Percentiles rank a stretch among this genome's conserved stretches.
These are phyloP conservation scores for Eragrostis nindensis DNA, from an alignment of 176 grass and related monocot species.

Conservation along the genomic window DNA sequence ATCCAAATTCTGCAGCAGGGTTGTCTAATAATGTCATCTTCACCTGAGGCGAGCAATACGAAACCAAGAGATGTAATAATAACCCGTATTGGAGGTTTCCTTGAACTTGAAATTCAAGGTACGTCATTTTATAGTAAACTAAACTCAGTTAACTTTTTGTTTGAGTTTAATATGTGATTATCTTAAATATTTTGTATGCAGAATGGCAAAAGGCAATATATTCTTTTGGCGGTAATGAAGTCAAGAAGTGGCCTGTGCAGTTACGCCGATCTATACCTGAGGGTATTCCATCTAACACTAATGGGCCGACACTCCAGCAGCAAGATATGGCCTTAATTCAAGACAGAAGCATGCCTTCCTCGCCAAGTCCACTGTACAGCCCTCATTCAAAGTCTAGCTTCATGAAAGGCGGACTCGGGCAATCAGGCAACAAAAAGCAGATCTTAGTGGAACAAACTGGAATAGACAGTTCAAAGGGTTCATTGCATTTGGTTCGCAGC, in stretches of 20 bases:
- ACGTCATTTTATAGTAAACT: conserved; percentile 21
- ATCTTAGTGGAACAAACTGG: conserved; percentile 71
- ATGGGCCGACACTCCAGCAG: conserved; percentile 67
- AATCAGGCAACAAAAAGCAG: conserved; percentile 81
- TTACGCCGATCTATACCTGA: conserved; percentile 81
- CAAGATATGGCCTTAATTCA: conserved; percentile 85
- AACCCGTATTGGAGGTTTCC: conserved; percentile 83
- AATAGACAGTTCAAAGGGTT: conserved; percentile 70
- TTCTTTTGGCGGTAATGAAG: conserved; percentile 87
- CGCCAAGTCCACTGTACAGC: conserved; percentile 73
- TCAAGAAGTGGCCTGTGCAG: conserved; percentile 93
- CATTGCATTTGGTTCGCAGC: conserved; percentile 82
- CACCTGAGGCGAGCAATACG: conserved; percentile 61
- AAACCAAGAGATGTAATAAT: conserved; percentile 87
- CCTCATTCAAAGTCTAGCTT: conserved; percentile 90
- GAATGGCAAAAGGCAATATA: conserved; percentile 96
- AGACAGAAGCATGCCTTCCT: conserved; percentile 85
- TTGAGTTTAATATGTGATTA: conserved; percentile 24
- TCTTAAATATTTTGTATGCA: conserved; percentile 31
- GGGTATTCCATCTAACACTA: conserved; percentile 58
- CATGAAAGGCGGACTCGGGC: conserved; percentile 68
- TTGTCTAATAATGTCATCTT: conserved; percentile 88
- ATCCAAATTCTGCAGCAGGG: conserved; percentile 96
- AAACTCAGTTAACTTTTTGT: conserved; percentile 16
- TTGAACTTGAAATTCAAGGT: conserved; percentile 99